A percentile compares a stretch with the other conserved stretches of the same genome.
Evolutionary conservation across 345 rosid species (phyloP).

Genomic region (Acer saccharum): DNA sequence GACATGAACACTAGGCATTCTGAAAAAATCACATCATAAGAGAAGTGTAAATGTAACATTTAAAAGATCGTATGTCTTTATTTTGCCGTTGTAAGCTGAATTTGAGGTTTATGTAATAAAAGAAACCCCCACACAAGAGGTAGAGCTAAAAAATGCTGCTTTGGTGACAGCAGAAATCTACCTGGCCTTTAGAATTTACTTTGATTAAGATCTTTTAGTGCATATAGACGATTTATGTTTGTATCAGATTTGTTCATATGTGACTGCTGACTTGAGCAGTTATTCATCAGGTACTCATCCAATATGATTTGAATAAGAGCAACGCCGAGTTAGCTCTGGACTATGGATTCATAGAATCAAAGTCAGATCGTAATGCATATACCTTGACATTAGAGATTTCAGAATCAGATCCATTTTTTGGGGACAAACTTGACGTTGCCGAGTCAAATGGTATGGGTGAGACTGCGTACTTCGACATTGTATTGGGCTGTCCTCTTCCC

Average conservation of each 20-base stretch:
- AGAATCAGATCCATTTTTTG: constrained; percentile 66
- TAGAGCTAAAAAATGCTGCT: constrained; percentile 2
- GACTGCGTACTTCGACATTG: constrained; percentile 71
- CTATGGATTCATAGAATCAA: constrained; percentile 84
- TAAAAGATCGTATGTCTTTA: neutral
- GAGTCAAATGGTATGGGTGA: constrained; percentile 76
- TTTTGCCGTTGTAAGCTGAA: constrained; percentile 7
- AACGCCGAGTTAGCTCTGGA: constrained; percentile 91
- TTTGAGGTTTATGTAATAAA: neutral
- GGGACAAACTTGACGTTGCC: constrained; percentile 83
- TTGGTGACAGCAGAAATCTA: neutral
- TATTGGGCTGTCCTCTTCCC: constrained; percentile 70
- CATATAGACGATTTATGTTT: constrained; percentile 3
- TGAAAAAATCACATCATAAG: neutral
- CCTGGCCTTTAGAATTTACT: neutral
- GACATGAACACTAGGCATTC: neutral
- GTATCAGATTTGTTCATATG: constrained; percentile 8
- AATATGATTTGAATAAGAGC: constrained; percentile 82
- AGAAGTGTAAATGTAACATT: neutral
- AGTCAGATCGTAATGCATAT: constrained; percentile 63
- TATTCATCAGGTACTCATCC: constrained; percentile 68
- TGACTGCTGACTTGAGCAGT: constrained; percentile 13
- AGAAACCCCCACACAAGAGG: neutral
- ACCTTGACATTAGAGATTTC: constrained; percentile 78
- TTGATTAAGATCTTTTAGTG: neutral